Conservation (phyloP, 2,329 filamentous ascomycete genomes). For the Apiospora rasikravindrae region DNA sequence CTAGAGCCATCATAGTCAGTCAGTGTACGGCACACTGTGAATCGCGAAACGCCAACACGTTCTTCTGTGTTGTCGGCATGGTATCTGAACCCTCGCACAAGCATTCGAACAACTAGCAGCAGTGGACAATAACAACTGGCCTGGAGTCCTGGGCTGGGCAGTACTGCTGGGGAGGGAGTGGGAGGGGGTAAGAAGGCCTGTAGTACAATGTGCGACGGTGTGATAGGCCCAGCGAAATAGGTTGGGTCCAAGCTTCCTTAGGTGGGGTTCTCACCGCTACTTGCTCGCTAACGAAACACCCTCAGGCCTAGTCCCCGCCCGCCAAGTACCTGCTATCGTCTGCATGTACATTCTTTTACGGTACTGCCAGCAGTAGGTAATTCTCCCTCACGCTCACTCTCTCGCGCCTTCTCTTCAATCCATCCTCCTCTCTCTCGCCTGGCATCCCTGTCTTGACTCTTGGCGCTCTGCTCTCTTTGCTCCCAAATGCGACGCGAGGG, state of each 20-base stretch:
- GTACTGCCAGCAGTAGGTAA: background rate
- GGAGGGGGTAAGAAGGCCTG: background rate
- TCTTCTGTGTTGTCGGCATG: background rate
- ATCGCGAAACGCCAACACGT: slow-evolving; percentile 11
- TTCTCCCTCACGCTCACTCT: background rate
- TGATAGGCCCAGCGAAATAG: slow-evolving; percentile 21
- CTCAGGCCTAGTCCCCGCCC: background rate
- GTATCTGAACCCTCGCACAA: slow-evolving; percentile 9
- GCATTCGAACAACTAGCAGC: background rate
- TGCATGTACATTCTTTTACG: background rate
- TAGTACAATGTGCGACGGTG: slow-evolving; percentile 10
- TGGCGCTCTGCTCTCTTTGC: background rate
- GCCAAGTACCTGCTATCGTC: background rate
- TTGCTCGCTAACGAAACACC: slow-evolving; percentile 11
- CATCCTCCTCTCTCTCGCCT: background rate
- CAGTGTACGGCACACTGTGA: background rate
- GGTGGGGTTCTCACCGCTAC: slow-evolving; percentile 25
- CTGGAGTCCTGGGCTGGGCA: background rate
- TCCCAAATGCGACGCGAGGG: slow-evolving; percentile 15
- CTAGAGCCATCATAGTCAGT: background rate
- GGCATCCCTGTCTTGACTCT: slow-evolving; percentile 6
- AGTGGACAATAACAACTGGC: background rate
- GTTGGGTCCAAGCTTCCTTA: slow-evolving; percentile 22
- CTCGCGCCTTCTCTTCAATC: background rate
- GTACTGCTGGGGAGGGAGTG: background rate